Base-by-base conservation (phyloP, 75 land plant species). In the Gnetum montanum region DNA sequence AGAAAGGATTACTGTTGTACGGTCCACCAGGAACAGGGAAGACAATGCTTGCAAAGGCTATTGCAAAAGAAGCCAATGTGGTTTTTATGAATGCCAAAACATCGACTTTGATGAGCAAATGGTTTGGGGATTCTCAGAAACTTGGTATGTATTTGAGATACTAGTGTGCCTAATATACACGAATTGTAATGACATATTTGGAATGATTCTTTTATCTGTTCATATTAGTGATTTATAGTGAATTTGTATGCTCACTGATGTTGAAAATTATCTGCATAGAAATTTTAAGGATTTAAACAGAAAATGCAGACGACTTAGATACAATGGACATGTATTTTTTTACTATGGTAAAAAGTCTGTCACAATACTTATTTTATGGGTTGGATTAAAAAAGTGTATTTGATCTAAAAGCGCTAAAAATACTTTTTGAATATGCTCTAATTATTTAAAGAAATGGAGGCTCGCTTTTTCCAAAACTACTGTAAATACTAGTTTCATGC, bases 11-110 rank as follows among this genome's bases (percentile, higher is more conserved):
- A 3, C 36, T 95, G 40, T 64, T 95, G 27, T 95, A 83, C 74
- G 96, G 98, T 2, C 98, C 98, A n/a, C 98, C 98, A 62, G 99
- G 99, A 22, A 95, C 99, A 33, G 99, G 99, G 22, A 94, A 94
- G 52, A 94, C 98, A 31, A 63, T 94, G 68, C 84, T 94, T 33
- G 98, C 98, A 10, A 86, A 92, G 61, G 99, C 99, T 35, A 69
- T 81, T 24, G 85, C 85, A 55, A 90, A 72, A 49, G 96, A 90
- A 62, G 82, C 90, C 7, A 73, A 86, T 16, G 99, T 92, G 29
- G 92, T 90, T 31, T 95, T 95, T 57, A 95, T 95, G n/a, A 95
- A 95, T 61, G 86, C 90, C 36, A 86, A 77, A 58, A 68, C 84
- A 27, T 77, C 99, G 4, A 95, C 77, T 58, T 58, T 95, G 60